Conservation (phyloP, 768 basidiomycete species). For the Phaffia tasmanica region DNA sequence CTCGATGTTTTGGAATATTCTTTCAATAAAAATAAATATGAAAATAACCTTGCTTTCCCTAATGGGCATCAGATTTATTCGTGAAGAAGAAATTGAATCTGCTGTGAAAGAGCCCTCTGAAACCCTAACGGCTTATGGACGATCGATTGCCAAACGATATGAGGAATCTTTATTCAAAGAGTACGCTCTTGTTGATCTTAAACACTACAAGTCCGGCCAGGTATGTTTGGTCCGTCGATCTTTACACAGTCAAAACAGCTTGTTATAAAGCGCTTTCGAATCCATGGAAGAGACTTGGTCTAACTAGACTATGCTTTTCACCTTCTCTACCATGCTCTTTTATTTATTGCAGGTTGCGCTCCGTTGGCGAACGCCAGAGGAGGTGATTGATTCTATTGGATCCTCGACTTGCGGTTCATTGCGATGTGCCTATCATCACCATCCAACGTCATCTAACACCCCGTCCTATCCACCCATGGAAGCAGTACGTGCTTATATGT, state of each 20-base stretch:
- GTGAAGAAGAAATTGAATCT: neutral
- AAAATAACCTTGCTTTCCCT: neutral
- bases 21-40: neutral
- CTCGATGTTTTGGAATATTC: neutral
- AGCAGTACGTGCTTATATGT: constrained; percentile 3
- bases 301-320: neutral
- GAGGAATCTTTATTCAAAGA: constrained; percentile 81
- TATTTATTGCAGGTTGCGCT: constrained; percentile 56
- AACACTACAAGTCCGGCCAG: constrained; percentile 87
- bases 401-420: constrained; percentile 82
- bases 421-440: constrained; percentile 60
- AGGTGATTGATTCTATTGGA: constrained; percentile 74
- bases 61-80: neutral
- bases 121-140: constrained; percentile 64
- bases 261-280: neutral
- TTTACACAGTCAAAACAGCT: neutral
- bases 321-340: neutral
- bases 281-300: no score
- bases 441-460: constrained; percentile 13
- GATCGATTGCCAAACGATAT: constrained; percentile 75
- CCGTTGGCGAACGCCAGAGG: constrained; percentile 84
- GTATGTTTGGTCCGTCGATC: constrained; percentile 42
- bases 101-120: constrained; percentile 56
- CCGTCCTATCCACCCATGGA: constrained; percentile 4
- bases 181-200: constrained; percentile 58